Percentiles rank a stretch among this genome's conserved stretches.
Evolutionary conservation across 768 basidiomycete genomes (phyloP).

Genomic region (Tulasnella sp.): DNA sequence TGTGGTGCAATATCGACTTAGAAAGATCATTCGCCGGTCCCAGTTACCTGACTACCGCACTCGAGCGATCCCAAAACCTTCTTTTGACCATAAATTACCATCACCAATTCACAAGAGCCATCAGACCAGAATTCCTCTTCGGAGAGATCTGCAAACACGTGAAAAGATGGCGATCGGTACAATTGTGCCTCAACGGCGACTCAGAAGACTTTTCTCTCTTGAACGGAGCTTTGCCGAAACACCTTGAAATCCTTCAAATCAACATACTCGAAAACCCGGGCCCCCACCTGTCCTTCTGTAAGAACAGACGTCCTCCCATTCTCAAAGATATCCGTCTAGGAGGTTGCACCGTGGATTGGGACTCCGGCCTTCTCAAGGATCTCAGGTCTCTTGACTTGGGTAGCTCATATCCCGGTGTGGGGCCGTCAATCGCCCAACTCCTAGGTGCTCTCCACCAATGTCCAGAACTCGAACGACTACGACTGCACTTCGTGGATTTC

Average conservation of each 20-base stretch:
- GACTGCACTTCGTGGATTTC: neutral
- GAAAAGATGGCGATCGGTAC: neutral
- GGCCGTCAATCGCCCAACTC: neutral
- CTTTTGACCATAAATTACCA: neutral
- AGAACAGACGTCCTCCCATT: neutral
- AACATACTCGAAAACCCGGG: neutral
- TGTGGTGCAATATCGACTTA: neutral
- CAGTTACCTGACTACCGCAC: neutral
- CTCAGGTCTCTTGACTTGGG: neutral
- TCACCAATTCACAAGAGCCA: neutral
- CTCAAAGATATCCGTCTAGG: neutral
- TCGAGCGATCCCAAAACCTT: neutral
- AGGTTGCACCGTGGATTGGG: neutral
- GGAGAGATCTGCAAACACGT: neutral
- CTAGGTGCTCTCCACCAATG: neutral
- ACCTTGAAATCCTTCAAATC: neutral
- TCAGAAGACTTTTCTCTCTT: neutral
- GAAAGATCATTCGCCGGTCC: neutral
- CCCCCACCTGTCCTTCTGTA: neutral
- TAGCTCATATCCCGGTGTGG: neutral
- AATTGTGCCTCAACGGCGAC: neutral
- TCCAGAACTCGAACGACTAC: neutral
- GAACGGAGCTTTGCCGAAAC: neutral
- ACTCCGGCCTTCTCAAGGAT: neutral
- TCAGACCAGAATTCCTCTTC: neutral